phyloP scores from a whole-genome alignment of 2,329 filamentous ascomycete species.

The Aspergillus sp. region DNA sequence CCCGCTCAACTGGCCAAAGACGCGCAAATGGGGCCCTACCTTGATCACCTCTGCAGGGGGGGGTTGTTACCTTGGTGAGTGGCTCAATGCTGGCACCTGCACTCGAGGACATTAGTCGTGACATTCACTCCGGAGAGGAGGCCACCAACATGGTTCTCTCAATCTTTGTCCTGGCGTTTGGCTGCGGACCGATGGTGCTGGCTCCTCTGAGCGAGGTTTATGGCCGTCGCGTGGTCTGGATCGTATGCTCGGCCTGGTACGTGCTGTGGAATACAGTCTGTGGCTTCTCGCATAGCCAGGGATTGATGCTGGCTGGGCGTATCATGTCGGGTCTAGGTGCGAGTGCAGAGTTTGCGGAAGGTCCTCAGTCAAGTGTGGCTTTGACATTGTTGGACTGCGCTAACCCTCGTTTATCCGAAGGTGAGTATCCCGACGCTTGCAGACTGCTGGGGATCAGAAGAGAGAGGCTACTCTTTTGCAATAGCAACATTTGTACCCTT shows the following conservation, averaged over 20 bases:
- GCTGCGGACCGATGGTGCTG: neutral
- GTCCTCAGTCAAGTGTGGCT: neutral
- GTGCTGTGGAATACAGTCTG: neutral
- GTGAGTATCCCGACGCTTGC: neutral
- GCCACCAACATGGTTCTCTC: neutral
- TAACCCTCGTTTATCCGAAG: neutral
- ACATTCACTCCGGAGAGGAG: neutral
- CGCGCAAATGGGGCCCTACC: neutral
- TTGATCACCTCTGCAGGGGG: neutral
- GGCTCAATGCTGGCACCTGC: neutral
- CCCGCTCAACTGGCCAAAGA: neutral
- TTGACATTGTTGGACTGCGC: neutral
- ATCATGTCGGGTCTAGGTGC: neutral
- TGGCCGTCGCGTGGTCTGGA: neutral
- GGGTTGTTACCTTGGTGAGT: neutral
- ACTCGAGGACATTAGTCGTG: neutral
- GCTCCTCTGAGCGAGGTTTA: neutral
- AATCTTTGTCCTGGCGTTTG: neutral
- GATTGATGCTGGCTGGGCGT: neutral
- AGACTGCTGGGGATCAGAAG: neutral
- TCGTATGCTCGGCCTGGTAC: neutral
- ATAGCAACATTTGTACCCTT: neutral
- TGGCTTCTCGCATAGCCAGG: neutral
- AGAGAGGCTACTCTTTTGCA: neutral
- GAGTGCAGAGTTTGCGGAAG: neutral